These are phyloP conservation scores for Boletales sp. DNA, from an alignment of 768 basidiomycete genomes.

Conservation along the genomic window DNA sequence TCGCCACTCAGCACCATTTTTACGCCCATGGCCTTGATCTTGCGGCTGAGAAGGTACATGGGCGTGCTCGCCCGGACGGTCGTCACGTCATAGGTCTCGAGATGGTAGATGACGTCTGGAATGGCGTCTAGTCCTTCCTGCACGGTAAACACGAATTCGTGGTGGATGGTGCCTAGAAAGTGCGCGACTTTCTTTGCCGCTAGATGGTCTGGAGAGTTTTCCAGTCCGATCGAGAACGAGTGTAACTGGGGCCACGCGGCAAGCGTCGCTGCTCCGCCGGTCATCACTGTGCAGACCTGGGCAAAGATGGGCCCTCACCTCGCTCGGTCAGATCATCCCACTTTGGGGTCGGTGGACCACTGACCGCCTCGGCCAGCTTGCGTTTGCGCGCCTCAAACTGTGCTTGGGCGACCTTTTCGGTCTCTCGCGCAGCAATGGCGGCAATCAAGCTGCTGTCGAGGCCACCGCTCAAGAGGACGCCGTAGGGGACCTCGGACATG, in stretches of 20 bases:
- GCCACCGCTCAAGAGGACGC: slow-evolving; percentile 92
- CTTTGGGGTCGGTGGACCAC: slow-evolving; percentile 57
- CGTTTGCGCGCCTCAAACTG: slow-evolving; percentile 70
- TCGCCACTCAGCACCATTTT: slow-evolving; percentile 99
- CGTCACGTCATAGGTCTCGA: slow-evolving; percentile 99
- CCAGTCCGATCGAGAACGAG: slow-evolving; percentile 95
- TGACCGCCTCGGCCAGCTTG: slow-evolving; percentile 49
- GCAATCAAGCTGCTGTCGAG: slow-evolving; percentile 96
- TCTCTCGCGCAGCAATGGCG: slow-evolving; percentile 90
- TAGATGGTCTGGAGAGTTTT: slow-evolving; percentile 90
- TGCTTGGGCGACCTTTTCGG: slow-evolving; percentile 81
- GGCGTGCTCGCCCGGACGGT: slow-evolving; percentile 97
- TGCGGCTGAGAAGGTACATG: slow-evolving; percentile 96
- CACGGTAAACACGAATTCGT: slow-evolving; percentile 97
- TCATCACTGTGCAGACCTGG: not conserved
- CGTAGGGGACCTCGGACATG: slow-evolving; percentile 98
- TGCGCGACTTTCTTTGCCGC: slow-evolving; percentile 93
- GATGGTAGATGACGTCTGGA: slow-evolving; percentile 95
- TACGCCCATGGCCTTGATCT: slow-evolving; percentile 99
- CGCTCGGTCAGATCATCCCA: slow-evolving; percentile 45
- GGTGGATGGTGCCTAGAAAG: slow-evolving; percentile 91
- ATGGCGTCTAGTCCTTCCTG: slow-evolving; percentile 97
- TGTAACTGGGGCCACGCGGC: slow-evolving; percentile 94
- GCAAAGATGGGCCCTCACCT: slow-evolving; percentile 37
- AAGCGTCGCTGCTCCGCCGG: slow-evolving; percentile 51